Evolutionary conservation across 2,329 filamentous ascomycete species (phyloP), one percentile per base, ranked within the genome.

Genomic region (Coniochaeta sp.): DNA sequence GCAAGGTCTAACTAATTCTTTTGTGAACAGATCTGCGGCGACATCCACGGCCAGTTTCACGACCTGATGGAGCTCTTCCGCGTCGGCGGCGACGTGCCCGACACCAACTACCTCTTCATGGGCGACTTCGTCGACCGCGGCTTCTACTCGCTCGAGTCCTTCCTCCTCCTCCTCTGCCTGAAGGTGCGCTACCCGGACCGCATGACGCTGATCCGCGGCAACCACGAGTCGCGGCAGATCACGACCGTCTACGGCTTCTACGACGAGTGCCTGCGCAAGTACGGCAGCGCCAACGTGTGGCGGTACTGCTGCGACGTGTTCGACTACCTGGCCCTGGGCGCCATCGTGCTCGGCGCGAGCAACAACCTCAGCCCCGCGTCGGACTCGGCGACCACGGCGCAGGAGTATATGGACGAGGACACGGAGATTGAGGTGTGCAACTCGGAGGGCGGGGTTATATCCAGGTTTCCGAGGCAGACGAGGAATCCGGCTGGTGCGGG

Each of bases 211-310:
- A 96, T 97, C 63, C 82, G 92, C 57, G 92, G 92, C 57, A 96
- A 96, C 67, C 91, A 96, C 74, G 92, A 97, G 71, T 96, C 91
- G 42, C 84, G 92, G 53, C 92, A 97, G 69, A 97, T 97, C 58
- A 97, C 92, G 20, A 95, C 90, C 5, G 92, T 97, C 13, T 97
- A 97, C 67, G 92, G 92, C 56, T 97, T 97, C 74, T 97, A 97
- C 73, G 92, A 97, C 65, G 92, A 97, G 72, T 97, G 92, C 64
- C 77, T 96, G 57, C 81, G 92, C 51, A 97, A 97, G 71, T 97
- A 97, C 64, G 92, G 92, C 55, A 95, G 87, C 65, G 91, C 92
- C 32, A 97, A 96, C 62, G 92, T 97, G 1, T 97, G 92, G 92
- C 81, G 89, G 51, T 92, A 96, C 66, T 99, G 91, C 74, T 96